Base-by-base conservation (phyloP, 306 rosid genomes). In the Notholithocarpus densiflorus region DNA sequence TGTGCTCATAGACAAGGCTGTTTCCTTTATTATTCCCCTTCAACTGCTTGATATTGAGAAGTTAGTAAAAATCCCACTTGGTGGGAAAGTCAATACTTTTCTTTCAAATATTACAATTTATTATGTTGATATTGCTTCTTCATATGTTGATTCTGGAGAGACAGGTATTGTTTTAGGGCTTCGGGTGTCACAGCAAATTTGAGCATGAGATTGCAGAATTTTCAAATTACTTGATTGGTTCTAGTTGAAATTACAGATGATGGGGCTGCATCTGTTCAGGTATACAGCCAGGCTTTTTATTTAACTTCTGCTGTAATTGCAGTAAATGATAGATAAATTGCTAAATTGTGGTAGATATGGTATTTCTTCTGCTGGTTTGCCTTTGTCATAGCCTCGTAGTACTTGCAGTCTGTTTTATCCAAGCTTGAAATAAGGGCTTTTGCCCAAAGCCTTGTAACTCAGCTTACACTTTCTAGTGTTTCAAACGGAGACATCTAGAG, bases 241-340 rank as follows among this genome's bases (percentile, higher is more conserved):
- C 90, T 88, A 32, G 17, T 89, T 81, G 87, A 85, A 14, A 76
- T 92, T 74, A 85, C 95, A 9, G 97, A 91, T 84, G 19, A 86
- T 48, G 98, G 98, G 20, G 86, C 20, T 21, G 97, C 98, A 69
- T 76, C 87, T 64, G 82, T 94, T n/a, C 81, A 88, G 97, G 98
- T 94, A 86, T 43, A 23, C 5, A 52, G 52, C 60, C 52, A 72
- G 19, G 78, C 56, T 73, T 79, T 72, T 79, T 29, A 19, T 37
- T 34, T 57, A n/a, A 48, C 7, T 57, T 40, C 73, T n/a, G 73
- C 40, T 14, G 2, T 62, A 5, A 6, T 62, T 62, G 8, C 21
- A 13, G 43, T 62, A 62, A 27, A 26, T 24, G 19, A 6, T 29
- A 26, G 11, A 62, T 27, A 14, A 26, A 62, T 27, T 0, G 69